Conservation (phyloP, 345 rosid genomes). For the Tarenaya hassleriana region DNA sequence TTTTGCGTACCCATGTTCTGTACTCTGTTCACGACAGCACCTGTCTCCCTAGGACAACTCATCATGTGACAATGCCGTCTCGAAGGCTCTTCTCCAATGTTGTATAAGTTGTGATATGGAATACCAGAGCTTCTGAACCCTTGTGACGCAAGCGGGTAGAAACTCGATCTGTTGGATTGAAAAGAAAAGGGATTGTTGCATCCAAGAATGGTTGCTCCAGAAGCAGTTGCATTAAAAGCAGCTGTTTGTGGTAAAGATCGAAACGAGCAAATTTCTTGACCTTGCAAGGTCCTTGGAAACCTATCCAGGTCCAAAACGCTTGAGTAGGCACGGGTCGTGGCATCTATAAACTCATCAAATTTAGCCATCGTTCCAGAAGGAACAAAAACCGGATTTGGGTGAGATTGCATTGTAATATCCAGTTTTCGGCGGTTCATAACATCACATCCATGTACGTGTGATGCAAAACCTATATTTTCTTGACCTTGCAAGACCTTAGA, state of each 20-base stretch:
- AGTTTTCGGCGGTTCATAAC: constrained; percentile 41
- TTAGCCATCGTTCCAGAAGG: constrained; percentile 37
- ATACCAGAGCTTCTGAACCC: constrained; percentile 37
- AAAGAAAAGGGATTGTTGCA: constrained; percentile 39
- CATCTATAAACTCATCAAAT: constrained; percentile 34
- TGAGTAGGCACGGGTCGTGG: constrained; percentile 37
- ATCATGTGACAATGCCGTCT: constrained; percentile 18
- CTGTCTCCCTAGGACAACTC: constrained; percentile 16
- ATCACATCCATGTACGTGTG: constrained; percentile 58
- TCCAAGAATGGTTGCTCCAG: constrained; percentile 45
- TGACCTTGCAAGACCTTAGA: constrained; percentile 99
- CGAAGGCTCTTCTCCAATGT: constrained; percentile 28
- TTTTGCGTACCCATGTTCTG: constrained; percentile 31
- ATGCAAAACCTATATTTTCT: constrained; percentile 79
- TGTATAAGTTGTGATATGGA: constrained; percentile 49
- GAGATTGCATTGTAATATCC: constrained; percentile 57
- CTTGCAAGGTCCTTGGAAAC: constrained; percentile 92
- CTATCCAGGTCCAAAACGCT: constrained; percentile 58
- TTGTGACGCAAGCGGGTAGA: constrained; percentile 48
- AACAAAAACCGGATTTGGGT: constrained; percentile 42
- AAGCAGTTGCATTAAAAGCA: constrained; percentile 46
- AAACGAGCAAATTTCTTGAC: constrained; percentile 89
- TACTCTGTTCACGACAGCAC: constrained; percentile 34
- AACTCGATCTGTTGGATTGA: constrained; percentile 42
- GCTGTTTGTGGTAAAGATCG: constrained; percentile 48